Base-by-base conservation (phyloP, 1,139 yeast species). In the Magnusiomyces tetraspermus region DNA sequence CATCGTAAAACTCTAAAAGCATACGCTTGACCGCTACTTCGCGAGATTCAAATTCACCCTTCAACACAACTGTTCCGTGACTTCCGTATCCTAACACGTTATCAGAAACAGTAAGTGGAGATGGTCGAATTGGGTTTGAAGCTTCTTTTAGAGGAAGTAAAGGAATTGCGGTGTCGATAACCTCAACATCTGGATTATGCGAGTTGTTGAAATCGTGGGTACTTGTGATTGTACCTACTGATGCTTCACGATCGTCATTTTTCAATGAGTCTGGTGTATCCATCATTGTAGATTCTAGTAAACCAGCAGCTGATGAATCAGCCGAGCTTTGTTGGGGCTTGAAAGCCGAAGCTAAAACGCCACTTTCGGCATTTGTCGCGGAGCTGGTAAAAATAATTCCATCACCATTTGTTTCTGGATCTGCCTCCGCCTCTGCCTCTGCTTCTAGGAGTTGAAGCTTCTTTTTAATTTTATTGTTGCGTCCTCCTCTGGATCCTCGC, bases 11-110 rank as follows among this genome's bases (percentile, higher is more conserved):
- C 64, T 90, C 96, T 42, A 90, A 75, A 49, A 94, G 72, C 96
- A 92, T 87, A 60, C 98, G 72, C 66, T 92, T 94, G 3, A 92
- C 95, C 0, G 98, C 98, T 10, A 94, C 98, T 1, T 95, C 96
- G 51, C 98, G 76, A 60, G 82, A 84, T 62, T 90, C 97, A 70
- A 90, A 92, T 2, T 80, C 77, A 0, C 98, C 98, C 64, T 85
- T 80, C 66, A 82, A 88, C 1, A 92, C 98, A 28, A 90, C 89
- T 0, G 98, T 92, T 31, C 98, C 98, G 63, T 92, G 96, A 1
- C 97, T 88, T 1, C 99, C 99, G 65, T 87, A 88, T 1, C 99
- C 98, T 49, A 92, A 70, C 24, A 89, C 77, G 46, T 78, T 80
- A 59, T 85, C 85, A 0, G 94, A 80, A 1, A 90, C 79, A 0